Evolutionary conservation across 257 asterid genomes (phyloP), one percentile per base, ranked within the genome.

Genomic region (Anisodus tanguticus): DNA sequence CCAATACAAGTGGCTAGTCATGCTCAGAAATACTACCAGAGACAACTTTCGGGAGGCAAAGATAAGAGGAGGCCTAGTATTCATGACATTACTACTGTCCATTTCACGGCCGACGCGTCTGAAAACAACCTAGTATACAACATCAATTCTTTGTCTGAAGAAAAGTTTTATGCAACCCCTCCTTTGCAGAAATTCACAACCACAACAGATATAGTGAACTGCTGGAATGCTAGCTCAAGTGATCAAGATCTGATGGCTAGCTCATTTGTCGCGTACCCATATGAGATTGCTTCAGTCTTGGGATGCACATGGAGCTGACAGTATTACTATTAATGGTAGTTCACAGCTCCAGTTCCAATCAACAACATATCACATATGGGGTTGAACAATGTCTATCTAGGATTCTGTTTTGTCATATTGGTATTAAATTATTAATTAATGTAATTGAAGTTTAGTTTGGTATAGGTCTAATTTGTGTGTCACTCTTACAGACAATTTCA

Each of bases 1-100:
- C 97, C 98, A n/a, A 91, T 95, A 6, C 98, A 94, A 86, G 98
- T 94, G 41, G 98, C 98, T 17, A 94, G 98, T 89, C 98, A 94
- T 87, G 98, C 98, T 82, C 98, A 94, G 88, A 94, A 94, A 83
- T 94, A 93, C 87, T 94, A 89, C 35, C 91, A 91, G n/a, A 87
- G 98, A 85, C 97, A 93, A 78, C 70, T 89, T 64, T 88, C 93
- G 12, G 92, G 92, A 17, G 91, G 90, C 78, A 94, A 92, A 84
- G 97, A 94, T 85, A 92, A 93, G 86, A 87, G 92, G 74, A 88
- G 97, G 82, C 97, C 97, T 1, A 94, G 98, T 90, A 94, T 94
- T 85, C 98, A 94, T 76, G 97, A 94, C 89, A 90, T 93, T 22
- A 93, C 97, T 0, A 89, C 94, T 1, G 86, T 88, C 70, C 88